Evolutionary conservation across 306 rosid species (phyloP).

Genomic region (Notholithocarpus densiflorus): DNA sequence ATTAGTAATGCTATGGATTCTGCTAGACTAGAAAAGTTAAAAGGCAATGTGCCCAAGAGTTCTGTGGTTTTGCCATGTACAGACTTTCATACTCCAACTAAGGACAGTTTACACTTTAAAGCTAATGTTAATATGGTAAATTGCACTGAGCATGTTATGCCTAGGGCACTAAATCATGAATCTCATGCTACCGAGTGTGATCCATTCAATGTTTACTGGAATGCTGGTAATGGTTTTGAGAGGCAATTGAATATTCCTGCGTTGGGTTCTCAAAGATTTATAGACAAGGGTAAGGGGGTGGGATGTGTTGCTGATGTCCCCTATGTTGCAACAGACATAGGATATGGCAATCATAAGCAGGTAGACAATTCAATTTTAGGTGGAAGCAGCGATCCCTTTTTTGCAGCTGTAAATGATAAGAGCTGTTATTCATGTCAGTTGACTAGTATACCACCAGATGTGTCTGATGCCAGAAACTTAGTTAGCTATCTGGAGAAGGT

Average conservation of each 20-base stretch:
- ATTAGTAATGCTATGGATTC: constrained; percentile 23
- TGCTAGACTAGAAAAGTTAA: constrained; percentile 27
- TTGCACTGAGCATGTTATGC: constrained; percentile 17
- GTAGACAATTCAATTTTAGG: constrained; percentile 26
- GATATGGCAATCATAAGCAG: constrained; percentile 24
- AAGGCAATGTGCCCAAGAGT: constrained; percentile 26
- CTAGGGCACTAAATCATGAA: constrained; percentile 30
- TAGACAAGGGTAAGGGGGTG: constrained; percentile 36
- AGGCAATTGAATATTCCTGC: constrained; percentile 31
- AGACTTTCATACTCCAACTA: constrained; percentile 24
- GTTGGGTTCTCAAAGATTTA: constrained; percentile 16
- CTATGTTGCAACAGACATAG: constrained; percentile 27
- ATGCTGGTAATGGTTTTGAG: constrained; percentile 24
- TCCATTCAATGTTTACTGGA: constrained; percentile 20
- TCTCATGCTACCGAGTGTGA: constrained; percentile 29
- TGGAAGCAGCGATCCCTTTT: constrained; percentile 22
- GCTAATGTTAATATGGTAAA: constrained; percentile 24
- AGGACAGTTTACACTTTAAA: constrained; percentile 10
- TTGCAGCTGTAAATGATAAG: constrained; percentile 26
- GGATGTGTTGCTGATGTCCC: constrained; percentile 23
- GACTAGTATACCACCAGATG: constrained; percentile 23
- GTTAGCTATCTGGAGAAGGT: constrained; percentile 21
- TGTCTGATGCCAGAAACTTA: constrained; percentile 21
- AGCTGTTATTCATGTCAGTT: constrained; percentile 19
- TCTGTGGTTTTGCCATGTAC: constrained; percentile 27